Base-by-base conservation (phyloP, 768 basidiomycete genomes). In the Chiua virens region DNA sequence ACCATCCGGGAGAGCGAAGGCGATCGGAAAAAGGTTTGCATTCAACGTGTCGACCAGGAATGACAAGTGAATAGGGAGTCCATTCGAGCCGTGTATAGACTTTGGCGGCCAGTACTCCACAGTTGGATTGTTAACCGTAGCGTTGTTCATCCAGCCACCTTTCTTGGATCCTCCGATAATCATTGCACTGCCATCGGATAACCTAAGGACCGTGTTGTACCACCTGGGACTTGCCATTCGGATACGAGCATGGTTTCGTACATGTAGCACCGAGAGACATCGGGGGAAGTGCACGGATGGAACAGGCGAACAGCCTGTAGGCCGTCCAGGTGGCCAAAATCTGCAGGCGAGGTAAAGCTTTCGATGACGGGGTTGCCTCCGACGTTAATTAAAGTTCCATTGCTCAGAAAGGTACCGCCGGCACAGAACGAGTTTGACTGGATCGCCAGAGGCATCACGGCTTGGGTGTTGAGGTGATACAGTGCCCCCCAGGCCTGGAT, bases 361-460 rank as follows among this genome's bases (percentile, higher is more conserved):
- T 78, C 79, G 20, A 88, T 82, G 30, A 90, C 85, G 17, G 88
- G 86, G 62, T 92, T 91, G 3, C 90, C 90, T 48, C 90, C 90
- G 13, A 89, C 86, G 58, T 82, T 89, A 64, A 92, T 71, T 30
- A 92, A 63, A 1, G 87, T 87, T 5, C 90, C 90, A 52, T 92
- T 89, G 21, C 83, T 66, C 8, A 92, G 70, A 64, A 90, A 91
- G 4, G 82, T 77, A 11, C 90, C 90, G 28, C 90, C 87, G 9
- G 90, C 90, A 62, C 90, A 92, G 71, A 92, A 92, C 21, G 90
- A 91, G 63, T 92, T 91, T 5, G 89, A 89, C 58, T 80, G 72
- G 67, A 91, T 76, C 35, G 72, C 60, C 25, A 92, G 73, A 50
- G 87, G 83, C 38, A 68, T 80, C 55, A 87, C 71, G 5, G 75